phyloP scores from a whole-genome alignment of 192 early-diverging fungal genomes.

The Lobosporangium transversale region DNA sequence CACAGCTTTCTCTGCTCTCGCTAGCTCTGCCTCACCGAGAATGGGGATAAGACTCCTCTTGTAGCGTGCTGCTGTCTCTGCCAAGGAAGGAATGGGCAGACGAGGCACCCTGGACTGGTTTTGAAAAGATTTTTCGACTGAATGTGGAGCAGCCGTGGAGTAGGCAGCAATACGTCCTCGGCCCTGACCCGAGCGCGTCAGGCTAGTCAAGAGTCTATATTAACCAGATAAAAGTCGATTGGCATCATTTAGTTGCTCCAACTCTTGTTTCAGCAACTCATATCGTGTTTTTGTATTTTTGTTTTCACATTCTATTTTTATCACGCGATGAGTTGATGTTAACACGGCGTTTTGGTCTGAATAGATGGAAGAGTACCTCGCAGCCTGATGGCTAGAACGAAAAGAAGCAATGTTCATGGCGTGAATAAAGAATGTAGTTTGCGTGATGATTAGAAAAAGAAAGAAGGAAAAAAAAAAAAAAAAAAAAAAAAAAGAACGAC shows the following conservation, averaged over 20 bases:
- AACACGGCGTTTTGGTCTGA: no score
- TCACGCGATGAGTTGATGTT: no score
- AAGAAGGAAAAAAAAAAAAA: background rate
- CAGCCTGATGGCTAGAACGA: conserved; percentile 11
- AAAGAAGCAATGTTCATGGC: conserved; percentile 19
- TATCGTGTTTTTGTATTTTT: no score
- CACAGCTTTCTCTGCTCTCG: conserved; percentile 70
- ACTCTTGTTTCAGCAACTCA: no score
- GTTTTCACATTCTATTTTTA: no score
- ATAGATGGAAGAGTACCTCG: no score
- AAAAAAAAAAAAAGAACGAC: no score
- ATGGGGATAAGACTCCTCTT: conserved; percentile 78
- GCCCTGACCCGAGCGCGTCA: conserved; percentile 14
- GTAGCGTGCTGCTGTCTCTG: conserved; percentile 82
- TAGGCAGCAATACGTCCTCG: conserved; percentile 12
- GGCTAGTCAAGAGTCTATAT: conserved; percentile 26
- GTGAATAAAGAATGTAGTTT: background rate
- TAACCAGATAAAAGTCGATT: no score
- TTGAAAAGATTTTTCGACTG: conserved; percentile 62
- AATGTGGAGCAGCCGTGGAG: conserved; percentile 21
- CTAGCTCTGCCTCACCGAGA: conserved; percentile 66
- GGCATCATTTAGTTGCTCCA: no score
- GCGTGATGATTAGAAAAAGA: background rate
- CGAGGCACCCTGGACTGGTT: conserved; percentile 79
- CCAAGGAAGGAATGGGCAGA: conserved; percentile 86